A percentile compares a stretch with the other conserved stretches of the same genome.
Evolutionary conservation across 1,139 yeast genomes (phyloP).

Genomic region (Protomyces gravidus): DNA sequence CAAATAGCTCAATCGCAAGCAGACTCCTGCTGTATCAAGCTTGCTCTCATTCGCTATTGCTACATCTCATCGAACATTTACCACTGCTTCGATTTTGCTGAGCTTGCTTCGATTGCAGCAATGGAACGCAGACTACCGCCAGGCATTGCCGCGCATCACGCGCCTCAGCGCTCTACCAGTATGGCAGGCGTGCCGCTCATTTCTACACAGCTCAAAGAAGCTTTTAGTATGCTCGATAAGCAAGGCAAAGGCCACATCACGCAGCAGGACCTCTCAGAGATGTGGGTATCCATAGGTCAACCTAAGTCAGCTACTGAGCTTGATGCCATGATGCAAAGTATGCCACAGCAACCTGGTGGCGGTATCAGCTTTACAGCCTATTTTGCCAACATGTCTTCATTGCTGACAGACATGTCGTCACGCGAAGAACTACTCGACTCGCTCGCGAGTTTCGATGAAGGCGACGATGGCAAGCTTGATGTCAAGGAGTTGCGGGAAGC

Average conservation of each 20-base stretch:
- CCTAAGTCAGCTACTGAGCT: slow-evolving; percentile 43
- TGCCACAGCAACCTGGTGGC: slow-evolving; percentile 44
- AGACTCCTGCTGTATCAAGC: too few species aligned
- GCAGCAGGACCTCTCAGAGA: slow-evolving; percentile 53
- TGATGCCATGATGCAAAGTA: slow-evolving; percentile 46
- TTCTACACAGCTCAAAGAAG: slow-evolving; percentile 44
- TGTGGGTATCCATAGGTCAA: slow-evolving; percentile 53
- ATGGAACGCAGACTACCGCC: not conserved
- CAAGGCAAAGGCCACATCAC: slow-evolving; percentile 72
- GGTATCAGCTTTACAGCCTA: slow-evolving; percentile 69
- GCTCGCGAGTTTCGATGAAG: slow-evolving; percentile 54
- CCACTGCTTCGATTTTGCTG: too few species aligned
- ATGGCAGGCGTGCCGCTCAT: slow-evolving; percentile 25
- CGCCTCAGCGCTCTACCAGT: slow-evolving; percentile 11
- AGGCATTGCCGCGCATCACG: not conserved
- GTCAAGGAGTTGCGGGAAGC: slow-evolving; percentile 51
- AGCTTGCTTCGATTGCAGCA: too few species aligned
- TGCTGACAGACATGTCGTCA: slow-evolving; percentile 57
- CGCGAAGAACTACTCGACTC: slow-evolving; percentile 60
- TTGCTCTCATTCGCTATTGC: too few species aligned
- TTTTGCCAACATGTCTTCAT: slow-evolving; percentile 61
- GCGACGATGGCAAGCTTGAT: slow-evolving; percentile 45
- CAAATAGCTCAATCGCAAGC: too few species aligned
- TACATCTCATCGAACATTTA: too few species aligned
- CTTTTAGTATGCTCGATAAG: slow-evolving; percentile 68